Base-by-base conservation (phyloP, 2,329 filamentous ascomycete species). In the Monosporascus sp. region DNA sequence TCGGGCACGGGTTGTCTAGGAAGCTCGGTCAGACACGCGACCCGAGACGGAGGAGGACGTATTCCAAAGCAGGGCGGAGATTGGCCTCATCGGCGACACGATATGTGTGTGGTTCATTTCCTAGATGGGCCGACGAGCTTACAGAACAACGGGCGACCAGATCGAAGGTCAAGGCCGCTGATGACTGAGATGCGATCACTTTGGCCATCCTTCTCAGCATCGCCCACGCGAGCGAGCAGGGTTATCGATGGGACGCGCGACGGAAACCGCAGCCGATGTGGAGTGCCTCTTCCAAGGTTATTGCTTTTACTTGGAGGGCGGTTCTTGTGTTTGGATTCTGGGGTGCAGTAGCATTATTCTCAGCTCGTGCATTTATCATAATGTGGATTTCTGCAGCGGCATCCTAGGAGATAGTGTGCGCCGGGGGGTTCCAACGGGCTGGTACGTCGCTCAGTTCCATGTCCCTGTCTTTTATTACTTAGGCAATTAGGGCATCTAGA, bases 1-100 rank as follows among this genome's bases (percentile, higher is more conserved):
- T 61, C 94, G 88, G 26, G 94, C 94, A 78, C 93, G 91, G 11
- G 93, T 97, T 48, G 91, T 95, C 93, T 97, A 59, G 52, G 43
- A 45, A 52, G 19, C 22, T 22, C 34, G n/a, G 51, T 61, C 46
- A 62, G 57, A 51, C 43, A 43, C 14, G 38, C 14, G 38, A 31
- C 26, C 17, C 22, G 45, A 43, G 50, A 46, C 4, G n/a, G 20
- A 41, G 16, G 20, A 40, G 16, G 8, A n/a, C 16, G n/a, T 40
- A 19, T 40, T 40, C 7, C n/a, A 40, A 3, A 17, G 16, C 16
- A 17, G 7, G n/a, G 2, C 6, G n/a, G 37, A 40, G 16, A 16
- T 16, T 40, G 19, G 40, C n/a, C 20, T 22, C 20, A 41, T 38
- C 5, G 37, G 37, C 27, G 27, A 27, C 27, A 27, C 4, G 27